Conservation (phyloP, 768 basidiomycete genomes). For the Baorangia bicolor region DNA sequence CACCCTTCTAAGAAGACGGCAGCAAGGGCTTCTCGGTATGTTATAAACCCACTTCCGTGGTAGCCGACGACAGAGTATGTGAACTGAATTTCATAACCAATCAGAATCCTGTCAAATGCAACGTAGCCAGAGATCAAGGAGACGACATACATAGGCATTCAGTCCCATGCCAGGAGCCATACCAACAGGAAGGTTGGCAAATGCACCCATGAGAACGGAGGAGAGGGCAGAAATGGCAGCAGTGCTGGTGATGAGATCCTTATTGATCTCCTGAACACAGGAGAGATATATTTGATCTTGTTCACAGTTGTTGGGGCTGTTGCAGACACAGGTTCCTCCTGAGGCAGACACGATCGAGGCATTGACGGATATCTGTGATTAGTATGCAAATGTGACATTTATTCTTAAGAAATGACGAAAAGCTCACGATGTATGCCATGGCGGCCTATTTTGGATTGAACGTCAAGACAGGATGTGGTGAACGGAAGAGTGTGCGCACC, state of each 20-base stretch:
- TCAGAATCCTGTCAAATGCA: neutral
- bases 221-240: conserved; percentile 74
- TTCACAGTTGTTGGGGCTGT: conserved; percentile 52
- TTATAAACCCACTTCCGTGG: conserved; percentile 68
- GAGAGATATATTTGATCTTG: conserved; percentile 51
- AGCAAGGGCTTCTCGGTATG: conserved; percentile 75
- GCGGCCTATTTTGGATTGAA: conserved; percentile 47
- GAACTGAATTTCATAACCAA: conserved; percentile 48
- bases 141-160: conserved; percentile 67
- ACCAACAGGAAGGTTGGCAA: conserved; percentile 88
- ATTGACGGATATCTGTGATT: conserved; percentile 77
- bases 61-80: conserved; percentile 86
- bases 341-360: conserved; percentile 73
- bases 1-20: conserved; percentile 90
- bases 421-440: conserved; percentile 79
- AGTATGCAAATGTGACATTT: neutral
- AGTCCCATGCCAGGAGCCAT: conserved; percentile 85
- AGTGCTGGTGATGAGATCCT: conserved; percentile 81
- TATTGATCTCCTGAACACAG: conserved; percentile 61
- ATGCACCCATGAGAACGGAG: conserved; percentile 77
- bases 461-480: conserved; percentile 5
- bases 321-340: conserved; percentile 82
- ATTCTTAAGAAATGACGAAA: neutral
- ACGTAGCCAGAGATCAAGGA: neutral
- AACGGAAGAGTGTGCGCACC: conserved; percentile 43